These are phyloP conservation scores for Camelina hispida DNA, from an alignment of 345 rosid species.

Conservation along the genomic window DNA sequence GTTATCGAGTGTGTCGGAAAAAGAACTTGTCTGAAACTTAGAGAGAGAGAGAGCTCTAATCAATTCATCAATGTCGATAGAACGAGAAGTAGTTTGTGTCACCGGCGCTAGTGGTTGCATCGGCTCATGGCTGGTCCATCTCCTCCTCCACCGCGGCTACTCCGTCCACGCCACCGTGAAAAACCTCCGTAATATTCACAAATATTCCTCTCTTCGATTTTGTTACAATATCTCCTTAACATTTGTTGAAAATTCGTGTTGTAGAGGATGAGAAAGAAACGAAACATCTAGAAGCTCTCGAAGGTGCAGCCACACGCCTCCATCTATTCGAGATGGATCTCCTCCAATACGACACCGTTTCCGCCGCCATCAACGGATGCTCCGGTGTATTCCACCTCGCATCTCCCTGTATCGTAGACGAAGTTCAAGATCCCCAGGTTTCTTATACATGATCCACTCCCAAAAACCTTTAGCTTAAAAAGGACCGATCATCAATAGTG, in stretches of 20 bases:
- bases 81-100: slow-evolving; percentile 72
- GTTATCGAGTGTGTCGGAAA: neutral
- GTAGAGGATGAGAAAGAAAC: slow-evolving; percentile 81
- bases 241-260: neutral
- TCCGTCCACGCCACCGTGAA: slow-evolving; percentile 83
- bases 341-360: slow-evolving; percentile 71
- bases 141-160: slow-evolving; percentile 81
- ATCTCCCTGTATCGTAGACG: slow-evolving; percentile 83
- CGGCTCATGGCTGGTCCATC: slow-evolving; percentile 83
- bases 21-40: slow-evolving; percentile 23
- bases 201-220: neutral
- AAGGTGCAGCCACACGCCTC: slow-evolving; percentile 83
- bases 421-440: slow-evolving; percentile 85
- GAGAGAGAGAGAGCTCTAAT: slow-evolving; percentile 1
- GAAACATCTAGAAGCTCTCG: slow-evolving; percentile 72
- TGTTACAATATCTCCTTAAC: slow-evolving; percentile 1
- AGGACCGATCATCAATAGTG: neutral
- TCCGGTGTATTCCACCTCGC: slow-evolving; percentile 91
- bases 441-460: neutral
- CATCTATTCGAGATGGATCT: slow-evolving; percentile 86
- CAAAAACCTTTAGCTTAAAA: neutral
- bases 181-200: slow-evolving; percentile 59
- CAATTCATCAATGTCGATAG: slow-evolving; percentile 49
- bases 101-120: slow-evolving; percentile 97
- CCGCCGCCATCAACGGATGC: slow-evolving; percentile 69